phyloP scores from a whole-genome alignment of 768 basidiomycete species.

The Pleurotus djamor region DNA sequence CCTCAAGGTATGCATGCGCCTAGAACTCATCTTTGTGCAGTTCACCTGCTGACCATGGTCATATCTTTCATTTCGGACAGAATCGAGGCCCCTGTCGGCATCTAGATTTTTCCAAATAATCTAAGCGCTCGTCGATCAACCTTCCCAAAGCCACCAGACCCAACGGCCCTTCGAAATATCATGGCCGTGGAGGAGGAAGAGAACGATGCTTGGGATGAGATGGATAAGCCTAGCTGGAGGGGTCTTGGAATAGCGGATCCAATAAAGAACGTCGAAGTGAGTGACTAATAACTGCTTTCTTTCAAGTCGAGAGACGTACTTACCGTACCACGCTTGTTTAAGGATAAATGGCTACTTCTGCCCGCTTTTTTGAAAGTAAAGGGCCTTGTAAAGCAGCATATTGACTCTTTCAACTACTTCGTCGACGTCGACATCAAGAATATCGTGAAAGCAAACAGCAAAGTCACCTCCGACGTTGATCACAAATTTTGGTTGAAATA shows the following conservation, averaged over 20 bases:
- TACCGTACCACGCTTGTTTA: constrained; percentile 7
- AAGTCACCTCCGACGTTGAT: constrained; percentile 95
- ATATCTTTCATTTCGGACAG: too few relatives aligned
- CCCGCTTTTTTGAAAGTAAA: constrained; percentile 98
- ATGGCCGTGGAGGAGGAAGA: constrained; percentile 20
- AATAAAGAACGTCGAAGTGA: constrained; percentile 86
- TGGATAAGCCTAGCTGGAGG: constrained; percentile 60
- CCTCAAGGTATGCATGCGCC: too few relatives aligned
- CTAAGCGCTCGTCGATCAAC: not conserved
- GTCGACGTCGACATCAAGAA: constrained; percentile 97
- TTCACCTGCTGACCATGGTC: too few relatives aligned
- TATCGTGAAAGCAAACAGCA: constrained; percentile 90
- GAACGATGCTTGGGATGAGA: constrained; percentile 54
- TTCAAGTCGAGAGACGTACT: not conserved
- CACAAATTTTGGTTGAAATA: constrained; percentile 97
- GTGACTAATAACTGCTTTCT: constrained; percentile 17
- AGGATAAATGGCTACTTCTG: constrained; percentile 97
- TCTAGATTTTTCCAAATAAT: not conserved
- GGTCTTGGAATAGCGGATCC: constrained; percentile 85
- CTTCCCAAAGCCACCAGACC: not conserved
- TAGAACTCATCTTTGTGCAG: too few relatives aligned
- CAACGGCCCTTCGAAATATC: not conserved
- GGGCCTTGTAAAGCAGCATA: constrained; percentile 98
- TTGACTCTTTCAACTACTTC: constrained; percentile 99
- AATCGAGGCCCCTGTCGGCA: not conserved